Conservation (phyloP, 2,329 filamentous ascomycete genomes). For the Aureobasidium sp. region DNA sequence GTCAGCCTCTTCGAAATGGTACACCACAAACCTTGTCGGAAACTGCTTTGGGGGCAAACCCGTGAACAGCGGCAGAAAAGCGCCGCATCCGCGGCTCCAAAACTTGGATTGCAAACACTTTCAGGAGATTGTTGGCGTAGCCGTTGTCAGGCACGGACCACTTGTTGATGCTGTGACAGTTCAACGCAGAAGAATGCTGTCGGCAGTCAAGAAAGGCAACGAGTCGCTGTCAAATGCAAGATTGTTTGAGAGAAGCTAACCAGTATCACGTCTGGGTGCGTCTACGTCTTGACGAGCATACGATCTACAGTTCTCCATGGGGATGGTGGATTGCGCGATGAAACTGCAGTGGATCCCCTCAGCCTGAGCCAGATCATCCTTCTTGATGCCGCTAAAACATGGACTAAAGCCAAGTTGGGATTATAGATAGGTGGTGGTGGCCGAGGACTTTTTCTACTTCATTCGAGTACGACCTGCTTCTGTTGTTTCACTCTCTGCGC, state of each 20-base stretch:
- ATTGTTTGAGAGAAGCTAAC: neutral
- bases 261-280: neutral
- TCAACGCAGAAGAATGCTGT: constrained; percentile 1
- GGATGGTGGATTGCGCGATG: constrained; percentile 8
- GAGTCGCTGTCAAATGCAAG: neutral
- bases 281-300: neutral
- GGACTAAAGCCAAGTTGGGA: constrained; percentile 6
- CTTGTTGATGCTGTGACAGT: constrained; percentile 1
- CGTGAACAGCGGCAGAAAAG: neutral
- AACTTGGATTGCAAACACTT: constrained; percentile 1
- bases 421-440: neutral
- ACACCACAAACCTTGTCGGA: neutral
- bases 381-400: constrained; percentile 2
- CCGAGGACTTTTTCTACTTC: neutral
- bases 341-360: constrained; percentile 13
- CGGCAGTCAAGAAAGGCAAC: constrained; percentile 4
- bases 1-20: neutral
- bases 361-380: constrained; percentile 1
- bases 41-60: neutral
- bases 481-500: neutral
- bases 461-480: neutral
- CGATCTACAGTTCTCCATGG: constrained; percentile 11
- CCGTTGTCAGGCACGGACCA: neutral
- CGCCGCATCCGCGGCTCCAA: neutral
- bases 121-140: constrained; percentile 3